phyloP scores from a whole-genome alignment of 2,329 filamentous ascomycete species.

The Monosporascus ibericus region DNA sequence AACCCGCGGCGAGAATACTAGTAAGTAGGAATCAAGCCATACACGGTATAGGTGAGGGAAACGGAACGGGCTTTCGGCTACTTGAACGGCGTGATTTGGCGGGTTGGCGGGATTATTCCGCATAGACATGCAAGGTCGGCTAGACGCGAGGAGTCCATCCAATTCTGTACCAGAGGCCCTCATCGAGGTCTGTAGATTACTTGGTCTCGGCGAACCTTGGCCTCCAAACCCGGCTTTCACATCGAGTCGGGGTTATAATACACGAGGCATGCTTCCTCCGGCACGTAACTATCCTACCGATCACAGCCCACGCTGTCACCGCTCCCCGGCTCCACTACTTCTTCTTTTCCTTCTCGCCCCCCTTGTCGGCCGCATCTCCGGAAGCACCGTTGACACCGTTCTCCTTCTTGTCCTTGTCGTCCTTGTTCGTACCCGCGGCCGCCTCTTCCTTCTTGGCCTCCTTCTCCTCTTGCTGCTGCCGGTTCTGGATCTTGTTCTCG shows the following conservation, averaged over 20 bases:
- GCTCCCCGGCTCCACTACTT: conserved; percentile 29
- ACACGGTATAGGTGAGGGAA: no score
- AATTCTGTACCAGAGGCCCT: neutral
- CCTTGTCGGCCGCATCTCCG: conserved; percentile 29
- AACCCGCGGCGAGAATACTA: no score
- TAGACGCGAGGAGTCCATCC: neutral
- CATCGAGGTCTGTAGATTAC: neutral
- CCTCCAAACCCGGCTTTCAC: neutral
- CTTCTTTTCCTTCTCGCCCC: conserved; percentile 38
- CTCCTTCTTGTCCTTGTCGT: conserved; percentile 45
- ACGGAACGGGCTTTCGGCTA: no score
- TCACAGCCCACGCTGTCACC: neutral
- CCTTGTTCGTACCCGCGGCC: conserved; percentile 45
- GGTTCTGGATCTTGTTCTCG: conserved; percentile 99
- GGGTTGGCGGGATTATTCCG: no score
- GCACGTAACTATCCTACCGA: neutral
- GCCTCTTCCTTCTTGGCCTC: conserved; percentile 68
- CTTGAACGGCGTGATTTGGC: no score
- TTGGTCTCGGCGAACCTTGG: neutral
- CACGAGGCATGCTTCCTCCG: conserved; percentile 2
- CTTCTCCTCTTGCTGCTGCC: conserved; percentile 93
- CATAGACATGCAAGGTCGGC: no score
- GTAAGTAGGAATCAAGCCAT: no score
- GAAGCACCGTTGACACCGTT: conserved; percentile 52
- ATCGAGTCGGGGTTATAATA: conserved; percentile 6